Percentiles rank a stretch among this genome's conserved stretches.
Conservation (phyloP, 2,329 filamentous ascomycete genomes). For the Cladosporium sp. region DNA sequence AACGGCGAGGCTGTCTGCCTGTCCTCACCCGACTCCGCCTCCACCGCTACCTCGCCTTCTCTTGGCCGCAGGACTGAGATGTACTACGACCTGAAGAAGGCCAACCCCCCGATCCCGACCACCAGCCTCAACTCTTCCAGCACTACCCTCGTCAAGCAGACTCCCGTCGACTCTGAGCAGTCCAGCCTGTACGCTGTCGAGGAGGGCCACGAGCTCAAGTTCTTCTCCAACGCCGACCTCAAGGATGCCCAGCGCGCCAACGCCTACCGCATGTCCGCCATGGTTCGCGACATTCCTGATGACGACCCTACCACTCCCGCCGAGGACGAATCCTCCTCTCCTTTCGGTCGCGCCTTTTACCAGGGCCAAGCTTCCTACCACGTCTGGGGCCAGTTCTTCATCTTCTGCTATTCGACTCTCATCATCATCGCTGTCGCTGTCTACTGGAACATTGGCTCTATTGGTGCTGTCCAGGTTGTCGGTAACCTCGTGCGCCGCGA, state of each 20-base stretch:
- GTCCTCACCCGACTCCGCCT: slow-evolving; percentile 20
- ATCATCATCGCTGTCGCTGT: slow-evolving; percentile 42
- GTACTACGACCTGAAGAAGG: slow-evolving; percentile 15
- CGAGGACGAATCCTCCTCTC: slow-evolving; percentile 28
- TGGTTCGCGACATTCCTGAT: slow-evolving; percentile 6
- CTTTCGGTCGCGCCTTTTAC: slow-evolving; percentile 54
- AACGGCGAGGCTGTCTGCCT: slow-evolving; percentile 46
- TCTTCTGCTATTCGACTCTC: slow-evolving; percentile 46
- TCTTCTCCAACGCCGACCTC: slow-evolving; percentile 6
- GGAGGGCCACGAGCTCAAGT: slow-evolving; percentile 8
- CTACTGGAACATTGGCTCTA: slow-evolving; percentile 47
- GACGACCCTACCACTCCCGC: background rate
- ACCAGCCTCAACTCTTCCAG: slow-evolving; percentile 23
- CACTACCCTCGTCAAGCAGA: slow-evolving; percentile 20
- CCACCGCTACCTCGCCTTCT: slow-evolving; percentile 2
- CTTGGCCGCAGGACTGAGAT: slow-evolving; percentile 4
- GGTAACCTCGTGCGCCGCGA: slow-evolving; percentile 29
- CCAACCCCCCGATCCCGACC: slow-evolving; percentile 11
- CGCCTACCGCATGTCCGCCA: slow-evolving; percentile 11
- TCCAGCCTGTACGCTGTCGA: slow-evolving; percentile 16
- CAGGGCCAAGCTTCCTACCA: slow-evolving; percentile 45
- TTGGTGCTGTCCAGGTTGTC: slow-evolving; percentile 45
- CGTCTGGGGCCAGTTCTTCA: slow-evolving; percentile 43
- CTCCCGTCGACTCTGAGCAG: slow-evolving; percentile 16
- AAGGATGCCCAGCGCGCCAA: slow-evolving; percentile 7